Evolutionary conservation across 495 filamentous ascomycete genomes (phyloP).

Genomic region (Amniculicola lignicola): DNA sequence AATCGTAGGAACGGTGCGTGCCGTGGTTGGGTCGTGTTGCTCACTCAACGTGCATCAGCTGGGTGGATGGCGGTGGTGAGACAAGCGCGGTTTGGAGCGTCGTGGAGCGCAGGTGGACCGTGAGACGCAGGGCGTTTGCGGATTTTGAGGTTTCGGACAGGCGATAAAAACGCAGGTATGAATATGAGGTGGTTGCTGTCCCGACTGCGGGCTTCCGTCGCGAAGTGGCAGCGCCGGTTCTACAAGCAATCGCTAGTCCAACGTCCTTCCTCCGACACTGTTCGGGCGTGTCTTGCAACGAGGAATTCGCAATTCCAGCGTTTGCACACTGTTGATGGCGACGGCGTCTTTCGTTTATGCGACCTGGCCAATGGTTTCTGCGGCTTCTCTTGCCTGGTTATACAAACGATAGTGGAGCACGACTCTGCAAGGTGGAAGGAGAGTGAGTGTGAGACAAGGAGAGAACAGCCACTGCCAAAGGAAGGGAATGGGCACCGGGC

Average conservation of each 20-base stretch:
- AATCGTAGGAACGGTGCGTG: background rate
- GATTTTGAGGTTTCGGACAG: background rate
- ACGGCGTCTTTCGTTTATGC: background rate
- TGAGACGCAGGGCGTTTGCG: constrained; percentile 19
- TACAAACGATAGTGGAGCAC: constrained; percentile 7
- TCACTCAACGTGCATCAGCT: background rate
- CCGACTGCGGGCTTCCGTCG: too few species aligned
- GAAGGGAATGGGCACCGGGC: constrained; percentile 15
- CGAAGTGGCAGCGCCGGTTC: too few species aligned
- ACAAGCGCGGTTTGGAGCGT: constrained; percentile 8
- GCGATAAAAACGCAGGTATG: too few species aligned
- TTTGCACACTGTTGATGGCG: too few species aligned
- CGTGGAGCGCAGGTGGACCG: constrained; percentile 3
- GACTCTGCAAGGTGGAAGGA: constrained; percentile 11
- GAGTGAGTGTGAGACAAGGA: constrained; percentile 15
- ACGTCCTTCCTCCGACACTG: too few species aligned
- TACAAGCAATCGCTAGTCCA: too few species aligned
- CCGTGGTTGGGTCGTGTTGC: background rate
- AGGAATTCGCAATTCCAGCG: too few species aligned
- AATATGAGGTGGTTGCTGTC: background rate
- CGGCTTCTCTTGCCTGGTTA: background rate
- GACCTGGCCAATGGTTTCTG: constrained; percentile 17
- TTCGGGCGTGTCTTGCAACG: too few species aligned
- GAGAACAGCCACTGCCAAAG: constrained; percentile 1
- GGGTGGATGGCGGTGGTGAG: constrained; percentile 1